Evolutionary conservation across 2,329 filamentous ascomycete genomes (phyloP).

Genomic region (Cryphonectria naterciae): DNA sequence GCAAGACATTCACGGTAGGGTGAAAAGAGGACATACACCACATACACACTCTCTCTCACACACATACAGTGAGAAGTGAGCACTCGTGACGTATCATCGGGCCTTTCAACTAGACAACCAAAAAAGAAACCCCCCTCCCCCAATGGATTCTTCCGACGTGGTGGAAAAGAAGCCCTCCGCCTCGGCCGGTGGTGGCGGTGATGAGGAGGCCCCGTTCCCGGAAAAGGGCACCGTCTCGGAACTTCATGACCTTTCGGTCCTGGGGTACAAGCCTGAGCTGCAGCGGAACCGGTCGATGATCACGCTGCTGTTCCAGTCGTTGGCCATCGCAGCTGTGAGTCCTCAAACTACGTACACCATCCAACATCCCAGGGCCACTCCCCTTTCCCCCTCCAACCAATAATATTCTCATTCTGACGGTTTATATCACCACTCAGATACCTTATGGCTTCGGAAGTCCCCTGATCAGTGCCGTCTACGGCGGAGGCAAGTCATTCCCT

Average conservation of each 20-base stretch:
- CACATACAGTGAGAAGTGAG: background rate
- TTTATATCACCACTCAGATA: conserved; percentile 42
- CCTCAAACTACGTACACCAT: background rate
- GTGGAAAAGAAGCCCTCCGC: conserved; percentile 16
- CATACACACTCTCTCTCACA: no score
- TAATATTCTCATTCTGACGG: conserved; percentile 1
- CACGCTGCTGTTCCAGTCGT: conserved; percentile 63
- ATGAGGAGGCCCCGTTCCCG: conserved; percentile 12
- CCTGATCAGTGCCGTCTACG: conserved; percentile 43
- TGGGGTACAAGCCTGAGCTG: conserved; percentile 63
- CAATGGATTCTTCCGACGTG: conserved; percentile 16
- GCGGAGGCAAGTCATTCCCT: conserved; percentile 38
- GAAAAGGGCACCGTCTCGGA: conserved; percentile 31
- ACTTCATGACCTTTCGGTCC: conserved; percentile 39
- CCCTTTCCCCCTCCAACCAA: no score
- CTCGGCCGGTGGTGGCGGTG: conserved; percentile 19
- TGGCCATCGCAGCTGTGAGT: conserved; percentile 59
- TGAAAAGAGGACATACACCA: background rate
- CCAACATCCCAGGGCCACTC: background rate
- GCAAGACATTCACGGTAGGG: background rate
- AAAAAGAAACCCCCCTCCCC: background rate
- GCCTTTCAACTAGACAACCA: background rate
- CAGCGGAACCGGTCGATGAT: conserved; percentile 62
- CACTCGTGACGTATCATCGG: background rate
- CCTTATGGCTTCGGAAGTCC: conserved; percentile 54